Evolutionary conservation across 2,329 filamentous ascomycete genomes (phyloP), one percentile per base, ranked within the genome.

Genomic region (Botrytis byssoidea): DNA sequence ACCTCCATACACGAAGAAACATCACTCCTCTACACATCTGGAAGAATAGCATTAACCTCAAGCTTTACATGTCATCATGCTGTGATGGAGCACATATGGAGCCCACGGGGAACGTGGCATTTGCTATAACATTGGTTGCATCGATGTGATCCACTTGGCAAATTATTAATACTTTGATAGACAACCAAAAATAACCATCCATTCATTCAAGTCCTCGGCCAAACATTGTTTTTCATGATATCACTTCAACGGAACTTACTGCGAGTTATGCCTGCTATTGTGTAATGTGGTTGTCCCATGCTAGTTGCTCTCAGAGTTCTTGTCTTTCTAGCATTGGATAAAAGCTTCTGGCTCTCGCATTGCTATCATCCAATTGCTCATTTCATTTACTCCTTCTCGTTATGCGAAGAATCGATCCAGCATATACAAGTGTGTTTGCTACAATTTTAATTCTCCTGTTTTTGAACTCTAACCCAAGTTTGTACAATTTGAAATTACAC

Each of bases 91-190:
- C 32, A 51, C 32, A 37, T 14, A 46, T 37, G 22, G 32, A 37
- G 29, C 46, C 44, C 44, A 66, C 44, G 32, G 44, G 64, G 64
- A 66, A 51, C 64, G 64, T 66, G 44, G 64, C 64, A 67, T 67
- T 67, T 67, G 29, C n/a, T 66, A 66, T 66, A 14, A 51, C 44
- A 66, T 37, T 55, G 25, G 22, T 20, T 67, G 29, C 25, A 55
- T 37, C 44, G 22, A 51, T 20, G 25, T 55, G 32, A 67, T 68
- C 46, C 46, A 68, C 46, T 12, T 29, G 29, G 16, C 46, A 25
- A 25, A 46, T n/a, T 35, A 37, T 32, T 37, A 18, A 51, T 48
- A 25, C 42, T 46, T 65, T 44, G 20, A 46, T 35, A 22, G 18
- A n/a, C 40, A 29, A 14, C 16, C 37, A 64, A 42, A 42, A 64